Evolutionary conservation across 2,329 filamentous ascomycete species (phyloP), one percentile per base, ranked within the genome.

Genomic region (Pestalotiopsis sp.): DNA sequence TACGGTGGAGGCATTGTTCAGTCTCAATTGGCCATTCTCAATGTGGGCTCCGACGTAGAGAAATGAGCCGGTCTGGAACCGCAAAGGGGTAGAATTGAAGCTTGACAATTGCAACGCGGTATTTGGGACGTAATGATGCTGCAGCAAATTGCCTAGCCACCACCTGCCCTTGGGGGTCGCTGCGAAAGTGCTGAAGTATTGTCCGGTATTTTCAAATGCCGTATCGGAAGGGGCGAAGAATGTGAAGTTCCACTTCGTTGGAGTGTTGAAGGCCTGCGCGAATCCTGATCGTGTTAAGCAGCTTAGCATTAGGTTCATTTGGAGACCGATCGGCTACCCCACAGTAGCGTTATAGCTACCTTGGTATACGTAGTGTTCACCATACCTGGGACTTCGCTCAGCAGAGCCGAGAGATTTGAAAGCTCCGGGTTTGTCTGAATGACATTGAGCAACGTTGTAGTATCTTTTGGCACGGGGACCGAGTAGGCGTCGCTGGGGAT

Each of bases 141-240:
- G 68, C 38, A 75, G 35, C 52, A 73, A 56, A 35, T 74, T 73
- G 40, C 76, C 75, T 0, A 77, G 68, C 72, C 73, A 76, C 69
- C 72, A 74, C 59, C 74, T 75, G 2, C 72, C 75, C 48, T 76
- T 77, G 2, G 70, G 70, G 7, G 76, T 75, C 17, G 57, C 64
- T n/a, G 68, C 67, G 59, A 69, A 74, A 3, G 72, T 77, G 5
- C 69, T 68, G 48, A 72, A 76, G 66, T 77, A 77, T 40, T 71
- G 48, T 1, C 75, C 73, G 0, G 75, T 77, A 38, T 75, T 69
- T 17, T 72, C 71, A 60, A 78, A 78, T 10, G 76, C 76, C 3
- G 71, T 69, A 44, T 78, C 72, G 1, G 73, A 75, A 3, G 75
- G 75, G 2, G 75, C 76, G 59, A 78, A 78, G 66, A 78, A 77